Percentiles rank a stretch among this genome's conserved stretches.
These are phyloP conservation scores for Terana coerulea DNA, from an alignment of 768 basidiomycete species.

Conservation along the genomic window DNA sequence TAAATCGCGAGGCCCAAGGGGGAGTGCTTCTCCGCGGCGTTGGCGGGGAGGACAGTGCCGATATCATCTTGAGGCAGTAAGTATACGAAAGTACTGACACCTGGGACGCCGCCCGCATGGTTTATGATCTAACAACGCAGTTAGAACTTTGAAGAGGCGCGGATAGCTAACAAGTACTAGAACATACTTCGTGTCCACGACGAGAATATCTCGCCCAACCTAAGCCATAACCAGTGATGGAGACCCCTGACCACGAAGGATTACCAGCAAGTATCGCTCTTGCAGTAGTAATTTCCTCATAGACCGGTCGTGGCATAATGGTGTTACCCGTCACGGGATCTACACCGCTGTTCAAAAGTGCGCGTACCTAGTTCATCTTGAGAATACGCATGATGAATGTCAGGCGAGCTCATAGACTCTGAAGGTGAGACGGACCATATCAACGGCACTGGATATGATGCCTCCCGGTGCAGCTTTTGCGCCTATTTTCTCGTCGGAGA, in stretches of 20 bases:
- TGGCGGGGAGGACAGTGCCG: constrained; percentile 28
- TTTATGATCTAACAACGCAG: constrained; percentile 12
- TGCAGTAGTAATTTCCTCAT: constrained; percentile 29
- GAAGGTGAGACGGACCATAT: constrained; percentile 43
- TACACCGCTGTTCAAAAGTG: constrained; percentile 32
- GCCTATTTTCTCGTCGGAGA: constrained; percentile 23
- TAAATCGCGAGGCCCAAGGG: constrained; percentile 6
- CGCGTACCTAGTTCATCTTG: constrained; percentile 32
- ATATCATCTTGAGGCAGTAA: constrained; percentile 35
- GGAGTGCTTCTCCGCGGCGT: constrained; percentile 14
- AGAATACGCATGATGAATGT: no score
- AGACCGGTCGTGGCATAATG: constrained; percentile 30
- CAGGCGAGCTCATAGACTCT: no score
- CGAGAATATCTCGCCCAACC: constrained; percentile 41
- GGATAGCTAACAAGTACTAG: not conserved
- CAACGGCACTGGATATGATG: constrained; percentile 38
- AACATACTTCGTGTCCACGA: constrained; percentile 36
- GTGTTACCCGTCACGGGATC: constrained; percentile 26
- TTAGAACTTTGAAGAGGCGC: not conserved
- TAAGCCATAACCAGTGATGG: constrained; percentile 36
- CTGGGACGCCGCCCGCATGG: constrained; percentile 33
- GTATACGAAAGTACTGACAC: constrained; percentile 27
- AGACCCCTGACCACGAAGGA: constrained; percentile 13
- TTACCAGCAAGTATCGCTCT: constrained; percentile 23
- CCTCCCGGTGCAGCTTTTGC: constrained; percentile 38